Base-by-base conservation (phyloP, 805 yeast genomes). In the Hanseniaspora singularis region DNA sequence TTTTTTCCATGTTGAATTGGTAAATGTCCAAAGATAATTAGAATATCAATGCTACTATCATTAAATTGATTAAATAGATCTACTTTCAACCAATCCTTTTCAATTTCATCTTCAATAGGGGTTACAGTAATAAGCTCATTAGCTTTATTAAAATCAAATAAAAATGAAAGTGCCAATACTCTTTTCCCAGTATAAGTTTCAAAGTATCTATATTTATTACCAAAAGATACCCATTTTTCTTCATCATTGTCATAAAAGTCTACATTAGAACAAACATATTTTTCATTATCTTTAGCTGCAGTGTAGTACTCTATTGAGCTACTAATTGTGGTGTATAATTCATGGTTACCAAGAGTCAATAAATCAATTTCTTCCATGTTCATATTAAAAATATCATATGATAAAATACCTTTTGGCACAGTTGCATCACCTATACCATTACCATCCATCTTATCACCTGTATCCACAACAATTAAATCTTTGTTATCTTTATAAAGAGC, bases 381-480 rank as follows among this genome's bases (percentile, higher is more conserved):
- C 49, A 68, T 64, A 53, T 72, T 72, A 59, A 88, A 83, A 0
- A 88, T 70, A 1, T 70, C 68, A 23, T 78, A 72, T 0, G 92
- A 74, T 14, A 67, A 60, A 4, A 63, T 55, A 0, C 96, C 97
- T 57, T 80, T 81, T 2, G 89, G 84, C 2, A 28, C 46, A 0
- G 95, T 80, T 12, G 81, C 77, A 63, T 89, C 96, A 33, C 85
- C 72, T 11, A 87, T 64, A 0, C 97, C 97, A 58, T 86, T 88
- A 1, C 97, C 97, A 61, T 89, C 97, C 55, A 85, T 95, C 51
- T 85, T 77, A 62, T 89, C 97, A 4, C 97, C 97, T 1, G 94
- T 77, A 57, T 89, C 97, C 2, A 89, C 70, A 4, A 87, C 56
- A 3, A 89, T 54, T 16, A 88, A 59, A 57, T 89, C 97, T 16